These are phyloP conservation scores for Penicillium daleae DNA, from an alignment of 495 filamentous ascomycete species.

Conservation along the genomic window DNA sequence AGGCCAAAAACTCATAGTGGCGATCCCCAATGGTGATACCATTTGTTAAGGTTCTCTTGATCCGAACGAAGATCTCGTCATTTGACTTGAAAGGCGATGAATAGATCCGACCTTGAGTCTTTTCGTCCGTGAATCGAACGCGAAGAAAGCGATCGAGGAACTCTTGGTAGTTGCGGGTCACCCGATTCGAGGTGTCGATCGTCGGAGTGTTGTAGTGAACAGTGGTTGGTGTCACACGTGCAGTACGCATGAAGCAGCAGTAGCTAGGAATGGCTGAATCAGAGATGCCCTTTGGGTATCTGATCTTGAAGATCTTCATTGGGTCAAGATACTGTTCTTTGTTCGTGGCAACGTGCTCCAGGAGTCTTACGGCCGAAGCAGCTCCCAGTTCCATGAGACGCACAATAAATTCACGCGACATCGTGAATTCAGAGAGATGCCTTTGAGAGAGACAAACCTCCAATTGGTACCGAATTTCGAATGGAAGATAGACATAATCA, in stretches of 20 bases:
- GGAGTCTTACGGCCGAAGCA: slow-evolving; percentile 51
- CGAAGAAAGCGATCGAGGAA: slow-evolving; percentile 85
- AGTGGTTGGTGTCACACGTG: slow-evolving; percentile 79
- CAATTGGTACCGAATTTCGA: slow-evolving; percentile 82
- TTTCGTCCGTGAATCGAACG: slow-evolving; percentile 88
- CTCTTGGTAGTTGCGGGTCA: slow-evolving; percentile 71
- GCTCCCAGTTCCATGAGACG: slow-evolving; percentile 57
- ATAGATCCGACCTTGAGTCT: slow-evolving; percentile 62
- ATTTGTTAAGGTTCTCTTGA: slow-evolving; percentile 70
- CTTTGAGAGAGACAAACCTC: slow-evolving; percentile 87
- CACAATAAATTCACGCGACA: slow-evolving; percentile 65
- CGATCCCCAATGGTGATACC: slow-evolving; percentile 83
- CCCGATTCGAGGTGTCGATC: slow-evolving; percentile 85
- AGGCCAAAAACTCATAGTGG: slow-evolving; percentile 89
- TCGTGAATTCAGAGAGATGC: slow-evolving; percentile 76
- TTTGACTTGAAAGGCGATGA: slow-evolving; percentile 57
- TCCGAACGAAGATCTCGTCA: slow-evolving; percentile 73
- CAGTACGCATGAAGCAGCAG: slow-evolving; percentile 75
- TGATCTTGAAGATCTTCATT: slow-evolving; percentile 70
- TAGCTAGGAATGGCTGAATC: slow-evolving; percentile 65
- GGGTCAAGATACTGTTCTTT: slow-evolving; percentile 68
- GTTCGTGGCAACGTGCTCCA: slow-evolving; percentile 65
- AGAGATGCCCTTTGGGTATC: slow-evolving; percentile 45
- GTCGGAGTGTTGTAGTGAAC: slow-evolving; percentile 76
- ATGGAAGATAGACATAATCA: slow-evolving; percentile 58